These are phyloP conservation scores for Simplicillium sp. DNA, from an alignment of 2,329 filamentous ascomycete species.

Conservation along the genomic window DNA sequence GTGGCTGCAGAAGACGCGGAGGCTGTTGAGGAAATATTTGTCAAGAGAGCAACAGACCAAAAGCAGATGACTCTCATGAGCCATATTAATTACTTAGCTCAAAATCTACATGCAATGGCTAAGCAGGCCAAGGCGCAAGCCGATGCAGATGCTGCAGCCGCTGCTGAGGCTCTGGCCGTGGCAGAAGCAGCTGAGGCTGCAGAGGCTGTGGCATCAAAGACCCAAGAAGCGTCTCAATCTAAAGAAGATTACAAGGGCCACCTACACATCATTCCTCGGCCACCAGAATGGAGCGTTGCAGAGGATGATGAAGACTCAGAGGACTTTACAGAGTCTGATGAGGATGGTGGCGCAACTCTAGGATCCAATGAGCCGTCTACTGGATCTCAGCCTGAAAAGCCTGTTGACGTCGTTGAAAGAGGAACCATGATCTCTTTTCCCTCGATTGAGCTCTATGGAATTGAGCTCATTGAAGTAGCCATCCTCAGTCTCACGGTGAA, in stretches of 20 bases:
- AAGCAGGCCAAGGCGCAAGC: constrained; percentile 34
- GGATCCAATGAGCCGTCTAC: constrained; percentile 16
- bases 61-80: constrained; percentile 57
- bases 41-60: constrained; percentile 44
- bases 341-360: constrained; percentile 32
- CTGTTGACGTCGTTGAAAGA: constrained; percentile 37
- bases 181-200: constrained; percentile 7
- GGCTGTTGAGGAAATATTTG: constrained; percentile 56
- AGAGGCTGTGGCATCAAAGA: neutral
- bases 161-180: constrained; percentile 9
- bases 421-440: constrained; percentile 76
- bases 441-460: constrained; percentile 63
- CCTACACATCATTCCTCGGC: constrained; percentile 62
- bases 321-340: constrained; percentile 33
- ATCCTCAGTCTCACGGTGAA: constrained; percentile 62
- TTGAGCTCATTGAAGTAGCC: constrained; percentile 64
- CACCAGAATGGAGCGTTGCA: constrained; percentile 61
- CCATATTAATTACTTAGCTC: constrained; percentile 64
- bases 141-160: constrained; percentile 9
- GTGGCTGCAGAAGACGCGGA: constrained; percentile 51
- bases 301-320: constrained; percentile 36
- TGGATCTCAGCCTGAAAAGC: neutral
- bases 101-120: constrained; percentile 60
- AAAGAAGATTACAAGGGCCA: constrained; percentile 46
- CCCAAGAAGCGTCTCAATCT: constrained; percentile 5